Evolutionary conservation across 345 rosid genomes (phyloP), one percentile per base, ranked within the genome.

Genomic region (Camelina laxa): DNA sequence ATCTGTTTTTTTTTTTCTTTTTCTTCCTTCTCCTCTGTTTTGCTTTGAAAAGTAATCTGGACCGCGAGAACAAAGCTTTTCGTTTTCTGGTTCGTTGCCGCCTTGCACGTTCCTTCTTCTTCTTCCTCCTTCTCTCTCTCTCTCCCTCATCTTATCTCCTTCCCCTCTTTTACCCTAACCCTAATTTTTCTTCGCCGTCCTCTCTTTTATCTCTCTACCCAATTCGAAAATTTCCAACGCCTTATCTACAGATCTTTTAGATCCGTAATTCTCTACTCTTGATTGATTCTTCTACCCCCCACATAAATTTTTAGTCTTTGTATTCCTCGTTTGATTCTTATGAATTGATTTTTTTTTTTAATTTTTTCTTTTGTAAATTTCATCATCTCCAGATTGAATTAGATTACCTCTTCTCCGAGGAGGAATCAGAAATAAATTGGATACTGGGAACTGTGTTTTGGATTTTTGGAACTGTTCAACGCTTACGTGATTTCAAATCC

Each of bases 21-120:
- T 6, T 39, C 9, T 11, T 35, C 53, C 27, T n/a, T 14, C 4
- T 27, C 10, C 10, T 22, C 10, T 24, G 60, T 67, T 70, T 19
- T 50, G 70, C 80, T 62, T 76, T 63, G 71, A 67, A 83, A 82
- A 75, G 84, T 85, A 85, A 84, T 84, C 82, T 84, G 79, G 81
- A 84, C 91, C 89, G 87, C 85, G 83, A 81, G 83, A 81, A 74
- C 78, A 53, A 76, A 73, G 84, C 87, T 69, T 72, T 75, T 68
- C 63, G 55, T 64, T 81, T 47, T 80, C 82, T 72, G 83, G 80
- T 85, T 78, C 70, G 81, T 82, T 85, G 87, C 88, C 87, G 89
- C 89, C 81, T 81, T 86, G 60, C 74, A 31, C 85, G 86, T 82
- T 83, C 87, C 83, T 80, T 83, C 83, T 80, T 17, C 68, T 68